These are phyloP conservation scores for Euphorbia corollata DNA, from an alignment of 441 rosid genomes.

Conservation along the genomic window DNA sequence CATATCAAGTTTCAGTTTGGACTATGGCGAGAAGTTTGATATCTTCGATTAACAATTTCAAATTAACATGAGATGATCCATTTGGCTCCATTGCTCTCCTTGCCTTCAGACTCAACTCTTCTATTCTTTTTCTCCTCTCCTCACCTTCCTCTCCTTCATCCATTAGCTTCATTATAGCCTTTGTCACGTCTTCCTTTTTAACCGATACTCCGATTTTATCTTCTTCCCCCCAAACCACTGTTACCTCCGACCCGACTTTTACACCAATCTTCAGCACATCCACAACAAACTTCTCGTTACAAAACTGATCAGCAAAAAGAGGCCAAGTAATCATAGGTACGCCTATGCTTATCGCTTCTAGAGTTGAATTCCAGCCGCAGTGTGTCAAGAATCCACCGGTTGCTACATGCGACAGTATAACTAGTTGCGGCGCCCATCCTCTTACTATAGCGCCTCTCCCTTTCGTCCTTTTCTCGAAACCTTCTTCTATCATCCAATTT, in stretches of 20 bases:
- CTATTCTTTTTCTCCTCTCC: constrained; percentile 28
- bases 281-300: constrained; percentile 30
- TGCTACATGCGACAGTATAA: constrained; percentile 31
- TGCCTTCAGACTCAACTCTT: constrained; percentile 30
- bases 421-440: constrained; percentile 42
- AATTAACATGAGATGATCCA: constrained; percentile 33
- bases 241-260: constrained; percentile 22
- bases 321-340: constrained; percentile 44
- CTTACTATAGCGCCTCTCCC: constrained; percentile 27
- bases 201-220: constrained; percentile 26
- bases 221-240: constrained; percentile 30
- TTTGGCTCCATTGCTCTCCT: constrained; percentile 32
- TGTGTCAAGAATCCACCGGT: constrained; percentile 40
- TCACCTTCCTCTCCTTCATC: constrained; percentile 24
- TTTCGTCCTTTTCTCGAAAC: constrained; percentile 26
- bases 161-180: constrained; percentile 25
- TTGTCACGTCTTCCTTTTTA: constrained; percentile 25
- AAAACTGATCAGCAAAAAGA: constrained; percentile 33
- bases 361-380: constrained; percentile 37
- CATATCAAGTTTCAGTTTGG: too few relatives aligned
- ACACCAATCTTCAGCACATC: constrained; percentile 28
- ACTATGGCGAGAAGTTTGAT: too few relatives aligned
- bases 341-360: constrained; percentile 28
- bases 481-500: constrained; percentile 21
- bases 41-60: not conserved